phyloP scores from a whole-genome alignment of 257 asterid genomes.

The Ilex aquifolium region DNA sequence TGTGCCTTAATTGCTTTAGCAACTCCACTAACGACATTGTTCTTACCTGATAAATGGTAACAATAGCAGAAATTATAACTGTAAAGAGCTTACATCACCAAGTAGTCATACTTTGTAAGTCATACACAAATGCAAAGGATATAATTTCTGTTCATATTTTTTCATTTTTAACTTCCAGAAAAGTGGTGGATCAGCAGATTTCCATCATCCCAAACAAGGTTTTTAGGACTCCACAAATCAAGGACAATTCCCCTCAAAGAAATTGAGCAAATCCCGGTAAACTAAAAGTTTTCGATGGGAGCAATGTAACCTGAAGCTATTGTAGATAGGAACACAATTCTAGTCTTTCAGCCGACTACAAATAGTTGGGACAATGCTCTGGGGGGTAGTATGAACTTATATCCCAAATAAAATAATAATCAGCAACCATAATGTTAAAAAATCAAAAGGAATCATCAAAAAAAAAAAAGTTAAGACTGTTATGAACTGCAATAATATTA shows the following conservation, averaged over 20 bases:
- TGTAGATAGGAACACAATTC: no score
- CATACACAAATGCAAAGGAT: not conserved
- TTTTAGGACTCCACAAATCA: no score
- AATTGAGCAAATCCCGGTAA: not conserved
- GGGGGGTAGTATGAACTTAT: not conserved
- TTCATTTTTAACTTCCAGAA: no score
- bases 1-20: conserved; percentile 61
- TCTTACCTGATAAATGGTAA: conserved; percentile 53
- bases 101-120: not conserved
- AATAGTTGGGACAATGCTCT: not conserved
- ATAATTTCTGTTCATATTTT: no score
- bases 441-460: not conserved
- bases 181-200: no score
- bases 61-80: not conserved
- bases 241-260: no score
- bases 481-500: conserved; percentile 23
- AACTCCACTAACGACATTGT: conserved; percentile 63
- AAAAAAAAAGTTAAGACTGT: not conserved
- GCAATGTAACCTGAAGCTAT: not conserved
- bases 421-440: not conserved
- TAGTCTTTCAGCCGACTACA: not conserved
- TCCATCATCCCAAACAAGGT: no score
- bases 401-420: no score
- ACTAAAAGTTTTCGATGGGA: not conserved
- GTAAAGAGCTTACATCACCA: not conserved